These are phyloP conservation scores for Leccinum rimulosum DNA, from an alignment of 768 basidiomycete genomes.

Conservation along the genomic window DNA sequence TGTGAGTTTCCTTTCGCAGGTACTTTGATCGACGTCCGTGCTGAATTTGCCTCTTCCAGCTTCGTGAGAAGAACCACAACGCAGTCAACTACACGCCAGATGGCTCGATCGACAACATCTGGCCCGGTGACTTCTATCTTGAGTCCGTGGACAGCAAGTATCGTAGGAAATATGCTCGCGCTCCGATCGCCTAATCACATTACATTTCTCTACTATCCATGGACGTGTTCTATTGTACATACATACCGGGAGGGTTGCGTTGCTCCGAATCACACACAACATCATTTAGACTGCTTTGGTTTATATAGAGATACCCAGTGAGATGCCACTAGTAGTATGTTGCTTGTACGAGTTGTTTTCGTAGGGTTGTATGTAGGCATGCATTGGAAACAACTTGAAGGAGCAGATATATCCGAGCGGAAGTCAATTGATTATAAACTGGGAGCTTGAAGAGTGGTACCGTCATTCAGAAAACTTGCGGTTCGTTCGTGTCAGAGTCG, in stretches of 20 bases:
- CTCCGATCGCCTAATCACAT: conserved; percentile 29
- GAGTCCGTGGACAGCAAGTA: conserved; percentile 86
- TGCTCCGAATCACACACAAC: no score
- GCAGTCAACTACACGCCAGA: conserved; percentile 79
- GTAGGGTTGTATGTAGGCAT: background rate
- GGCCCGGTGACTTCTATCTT: conserved; percentile 93
- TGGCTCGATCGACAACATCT: conserved; percentile 88
- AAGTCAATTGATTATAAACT: no score
- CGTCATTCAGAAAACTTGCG: no score
- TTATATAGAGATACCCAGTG: background rate
- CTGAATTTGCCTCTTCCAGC: conserved; percentile 42
- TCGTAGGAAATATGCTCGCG: conserved; percentile 79
- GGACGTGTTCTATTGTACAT: background rate
- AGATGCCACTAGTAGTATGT: background rate
- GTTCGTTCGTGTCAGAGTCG: no score
- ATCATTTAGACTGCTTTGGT: no score
- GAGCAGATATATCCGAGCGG: no score
- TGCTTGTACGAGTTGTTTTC: conserved; percentile 15
- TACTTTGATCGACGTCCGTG: background rate
- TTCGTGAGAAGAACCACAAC: conserved; percentile 97
- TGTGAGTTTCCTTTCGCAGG: conserved; percentile 39
- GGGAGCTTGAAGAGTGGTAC: no score
- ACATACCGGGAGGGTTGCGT: no score
- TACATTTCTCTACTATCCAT: background rate
- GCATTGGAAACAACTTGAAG: no score